Evolutionary conservation across 2,329 filamentous ascomycete species (phyloP), one percentile per base, ranked within the genome.

Genomic region (Penicillium sclerotigenum): DNA sequence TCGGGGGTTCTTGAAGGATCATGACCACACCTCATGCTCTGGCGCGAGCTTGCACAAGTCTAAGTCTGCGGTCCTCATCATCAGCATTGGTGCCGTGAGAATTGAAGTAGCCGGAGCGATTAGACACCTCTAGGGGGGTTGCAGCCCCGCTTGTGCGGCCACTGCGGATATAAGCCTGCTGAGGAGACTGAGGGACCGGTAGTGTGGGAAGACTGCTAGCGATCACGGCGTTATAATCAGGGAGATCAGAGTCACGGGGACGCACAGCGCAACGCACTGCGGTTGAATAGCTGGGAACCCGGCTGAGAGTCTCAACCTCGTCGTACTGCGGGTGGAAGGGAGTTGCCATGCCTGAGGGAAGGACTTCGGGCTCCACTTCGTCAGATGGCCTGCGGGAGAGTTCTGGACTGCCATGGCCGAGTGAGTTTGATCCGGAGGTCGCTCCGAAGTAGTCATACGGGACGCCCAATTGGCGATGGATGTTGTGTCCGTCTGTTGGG

Each of bases 241-340:
- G 88, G 6, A 90, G 79, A 13, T 73, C 73, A 5, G 76, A 71
- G 31, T 79, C 78, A 22, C 80, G 79, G 7, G 79, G 78, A 33
- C 82, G 80, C 16, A 84, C 82, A 5, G 85, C 83, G 0, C 86
- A 83, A 60, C 83, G 84, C 26, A 91, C 83, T 0, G 89, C 89
- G 1, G 89, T 91, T 16, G 83, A 82, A 70, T 92, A 92, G 54
- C 88, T 91, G 1, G 89, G 89, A 2, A 92, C 88, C 61, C 88
- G 88, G 69, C 81, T 88, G 40, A 91, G 75, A 60, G 85, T 82
- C 46, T 82, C 81, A 62, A 90, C 75, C 59, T 88, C 85, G 18
- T 80, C 75, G 46, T 80, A 79, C 57, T 77, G 74, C 13, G 71
- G 71, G 45, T 72, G 70, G 58, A 69, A 69, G 9, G 75, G 75